A percentile compares a stretch with the other conserved stretches of the same genome.
phyloP scores from a whole-genome alignment of 257 asterid genomes.

The Rubia yunnanensis region DNA sequence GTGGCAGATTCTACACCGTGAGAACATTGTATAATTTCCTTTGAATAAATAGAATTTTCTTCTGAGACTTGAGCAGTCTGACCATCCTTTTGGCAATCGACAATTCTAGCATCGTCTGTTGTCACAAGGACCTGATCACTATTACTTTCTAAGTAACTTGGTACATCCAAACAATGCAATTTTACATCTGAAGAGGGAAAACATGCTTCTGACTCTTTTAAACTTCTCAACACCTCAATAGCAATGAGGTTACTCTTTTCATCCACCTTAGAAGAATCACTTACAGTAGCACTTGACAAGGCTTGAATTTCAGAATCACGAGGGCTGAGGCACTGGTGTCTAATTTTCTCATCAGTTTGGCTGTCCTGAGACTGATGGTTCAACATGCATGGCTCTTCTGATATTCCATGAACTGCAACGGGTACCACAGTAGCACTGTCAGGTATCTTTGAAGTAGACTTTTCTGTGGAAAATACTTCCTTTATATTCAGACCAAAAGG shows the following conservation, averaged over 20 bases:
- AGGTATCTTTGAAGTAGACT: conserved; percentile 15
- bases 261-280: conserved; percentile 14
- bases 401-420: conserved; percentile 21
- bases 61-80: conserved; percentile 10
- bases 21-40: conserved; percentile 13
- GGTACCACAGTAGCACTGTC: conserved; percentile 24
- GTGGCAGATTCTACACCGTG: conserved; percentile 20
- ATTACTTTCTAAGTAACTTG: conserved; percentile 5
- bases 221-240: conserved; percentile 15
- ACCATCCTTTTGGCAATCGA: conserved; percentile 6
- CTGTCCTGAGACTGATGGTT: conserved; percentile 12
- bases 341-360: conserved; percentile 17
- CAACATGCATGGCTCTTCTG: conserved; percentile 21
- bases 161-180: conserved; percentile 24
- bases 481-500: conserved; percentile 60
- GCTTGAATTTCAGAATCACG: conserved; percentile 18
- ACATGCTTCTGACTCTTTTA: conserved; percentile 23
- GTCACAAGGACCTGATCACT: conserved; percentile 4
- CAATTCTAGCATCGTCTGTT: conserved; percentile 9
- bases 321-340: conserved; percentile 17
- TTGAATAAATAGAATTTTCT: conserved; percentile 25
- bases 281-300: conserved; percentile 18
- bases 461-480: conserved; percentile 28
- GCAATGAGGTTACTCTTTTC: conserved; percentile 17
- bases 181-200: conserved; percentile 22